A percentile compares a stretch with the other conserved stretches of the same genome.
Evolutionary conservation across 2,329 filamentous ascomycete genomes (phyloP).

Genomic region (Epichloe amarillans): DNA sequence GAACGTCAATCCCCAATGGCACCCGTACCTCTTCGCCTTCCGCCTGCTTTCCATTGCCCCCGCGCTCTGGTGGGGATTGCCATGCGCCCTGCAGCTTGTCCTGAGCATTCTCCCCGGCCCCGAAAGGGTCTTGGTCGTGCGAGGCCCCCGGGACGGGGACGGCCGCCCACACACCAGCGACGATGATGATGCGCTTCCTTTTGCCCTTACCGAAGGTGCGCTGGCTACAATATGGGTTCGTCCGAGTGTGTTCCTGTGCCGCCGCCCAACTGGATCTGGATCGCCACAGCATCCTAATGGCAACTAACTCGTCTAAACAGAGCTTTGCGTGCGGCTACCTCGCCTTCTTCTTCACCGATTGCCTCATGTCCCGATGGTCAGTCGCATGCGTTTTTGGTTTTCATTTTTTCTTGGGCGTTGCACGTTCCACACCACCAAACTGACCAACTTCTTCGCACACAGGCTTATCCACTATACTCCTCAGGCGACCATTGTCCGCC

Average conservation of each 20-base stretch:
- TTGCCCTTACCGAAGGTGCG: constrained; percentile 50
- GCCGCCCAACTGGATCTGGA: too few relatives aligned
- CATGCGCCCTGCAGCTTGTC: constrained; percentile 55
- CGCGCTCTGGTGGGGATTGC: constrained; percentile 57
- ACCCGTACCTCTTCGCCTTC: constrained; percentile 58
- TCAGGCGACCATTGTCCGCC: constrained; percentile 64
- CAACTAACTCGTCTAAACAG: constrained; percentile 23
- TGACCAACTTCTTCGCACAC: background rate
- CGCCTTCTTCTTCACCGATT: constrained; percentile 73
- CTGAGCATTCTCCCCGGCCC: constrained; percentile 41
- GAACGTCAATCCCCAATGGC: constrained; percentile 59
- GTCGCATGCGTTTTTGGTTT: constrained; percentile 10
- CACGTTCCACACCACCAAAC: background rate
- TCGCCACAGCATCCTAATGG: too few relatives aligned
- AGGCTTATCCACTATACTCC: constrained; percentile 79
- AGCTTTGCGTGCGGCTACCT: constrained; percentile 66
- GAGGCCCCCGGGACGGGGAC: constrained; percentile 1
- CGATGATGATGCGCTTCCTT: constrained; percentile 15
- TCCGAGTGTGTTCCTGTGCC: constrained; percentile 6
- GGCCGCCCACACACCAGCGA: constrained; percentile 3
- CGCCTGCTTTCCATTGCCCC: constrained; percentile 60
- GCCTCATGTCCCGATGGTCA: constrained; percentile 71
- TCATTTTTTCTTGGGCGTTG: background rate
- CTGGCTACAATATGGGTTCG: constrained; percentile 64
- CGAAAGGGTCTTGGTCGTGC: constrained; percentile 17